phyloP scores from a whole-genome alignment of 257 asterid genomes.

The Penstemon barbatus region DNA sequence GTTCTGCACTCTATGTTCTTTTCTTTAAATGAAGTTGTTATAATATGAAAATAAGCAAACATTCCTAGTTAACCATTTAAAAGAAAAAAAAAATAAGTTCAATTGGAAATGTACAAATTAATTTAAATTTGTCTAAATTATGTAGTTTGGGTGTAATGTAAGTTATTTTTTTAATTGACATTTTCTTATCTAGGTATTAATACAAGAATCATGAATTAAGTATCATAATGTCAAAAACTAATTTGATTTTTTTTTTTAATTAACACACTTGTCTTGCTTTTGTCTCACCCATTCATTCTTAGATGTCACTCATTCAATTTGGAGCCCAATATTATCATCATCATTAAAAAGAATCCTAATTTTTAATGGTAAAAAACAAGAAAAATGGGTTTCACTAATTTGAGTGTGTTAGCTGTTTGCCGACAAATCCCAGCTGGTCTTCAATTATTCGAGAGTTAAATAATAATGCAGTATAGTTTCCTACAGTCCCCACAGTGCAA shows the following conservation, averaged over 20 bases:
- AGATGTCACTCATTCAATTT: slow-evolving; percentile 5
- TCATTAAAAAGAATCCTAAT: background rate
- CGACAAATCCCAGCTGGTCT: slow-evolving; percentile 42
- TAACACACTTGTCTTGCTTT: too few species aligned
- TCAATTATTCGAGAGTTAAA: slow-evolving; percentile 2
- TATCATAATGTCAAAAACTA: background rate
- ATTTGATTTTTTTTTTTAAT: background rate
- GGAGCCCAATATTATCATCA: background rate
- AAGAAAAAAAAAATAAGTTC: too few species aligned
- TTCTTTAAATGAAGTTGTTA: too few species aligned
- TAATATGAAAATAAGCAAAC: too few species aligned
- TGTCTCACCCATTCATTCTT: background rate
- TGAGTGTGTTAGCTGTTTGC: slow-evolving; percentile 24
- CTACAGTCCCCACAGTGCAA: slow-evolving; percentile 1
- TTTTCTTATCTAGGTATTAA: too few species aligned
- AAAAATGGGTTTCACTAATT: background rate
- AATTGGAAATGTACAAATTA: too few species aligned
- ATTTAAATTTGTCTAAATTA: too few species aligned
- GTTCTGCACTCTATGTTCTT: too few species aligned
- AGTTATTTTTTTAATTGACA: too few species aligned
- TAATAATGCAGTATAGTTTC: background rate
- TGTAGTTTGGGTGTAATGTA: too few species aligned
- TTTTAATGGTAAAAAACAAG: background rate
- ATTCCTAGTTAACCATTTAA: too few species aligned
- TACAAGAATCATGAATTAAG: background rate